Percentiles rank a stretch among this genome's conserved stretches.
phyloP scores from a whole-genome alignment of 805 yeast species.

The Diddensiella caesifluorescens region DNA sequence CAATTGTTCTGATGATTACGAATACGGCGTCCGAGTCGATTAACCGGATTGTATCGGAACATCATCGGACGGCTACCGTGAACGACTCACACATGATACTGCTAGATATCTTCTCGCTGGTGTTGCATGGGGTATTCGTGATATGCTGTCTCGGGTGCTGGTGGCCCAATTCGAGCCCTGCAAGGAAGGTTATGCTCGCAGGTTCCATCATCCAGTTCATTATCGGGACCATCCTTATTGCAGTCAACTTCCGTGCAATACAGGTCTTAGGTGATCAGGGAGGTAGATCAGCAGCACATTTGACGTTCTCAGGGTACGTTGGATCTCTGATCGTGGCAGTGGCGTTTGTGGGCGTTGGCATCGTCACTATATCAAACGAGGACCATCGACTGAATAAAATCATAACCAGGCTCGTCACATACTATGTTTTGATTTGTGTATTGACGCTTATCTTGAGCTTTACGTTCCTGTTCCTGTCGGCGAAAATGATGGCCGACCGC shows the following conservation, averaged over 20 bases:
- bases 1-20: not conserved
- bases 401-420: constrained; percentile 18
- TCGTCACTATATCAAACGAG: constrained; percentile 20
- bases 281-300: not conserved
- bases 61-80: not conserved
- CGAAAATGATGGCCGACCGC: constrained; percentile 8
- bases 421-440: constrained; percentile 13
- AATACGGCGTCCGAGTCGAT: not conserved
- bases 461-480: constrained; percentile 23
- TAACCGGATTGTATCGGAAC: not conserved
- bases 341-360: constrained; percentile 25
- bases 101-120: not conserved
- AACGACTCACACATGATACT: not conserved
- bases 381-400: constrained; percentile 22
- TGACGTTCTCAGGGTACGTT: not conserved
- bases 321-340: constrained; percentile 17
- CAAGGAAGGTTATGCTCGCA: not conserved
- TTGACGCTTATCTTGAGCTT: constrained; percentile 17
- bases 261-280: constrained; percentile 20
- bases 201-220: constrained; percentile 2
- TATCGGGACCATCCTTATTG: not conserved
- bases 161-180: constrained; percentile 1
- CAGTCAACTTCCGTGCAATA: constrained; percentile 45
- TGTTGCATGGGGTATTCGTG: not conserved
- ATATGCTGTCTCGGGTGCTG: not conserved